phyloP scores from a whole-genome alignment of 805 yeast species.

The Kazachstania martiniae region DNA sequence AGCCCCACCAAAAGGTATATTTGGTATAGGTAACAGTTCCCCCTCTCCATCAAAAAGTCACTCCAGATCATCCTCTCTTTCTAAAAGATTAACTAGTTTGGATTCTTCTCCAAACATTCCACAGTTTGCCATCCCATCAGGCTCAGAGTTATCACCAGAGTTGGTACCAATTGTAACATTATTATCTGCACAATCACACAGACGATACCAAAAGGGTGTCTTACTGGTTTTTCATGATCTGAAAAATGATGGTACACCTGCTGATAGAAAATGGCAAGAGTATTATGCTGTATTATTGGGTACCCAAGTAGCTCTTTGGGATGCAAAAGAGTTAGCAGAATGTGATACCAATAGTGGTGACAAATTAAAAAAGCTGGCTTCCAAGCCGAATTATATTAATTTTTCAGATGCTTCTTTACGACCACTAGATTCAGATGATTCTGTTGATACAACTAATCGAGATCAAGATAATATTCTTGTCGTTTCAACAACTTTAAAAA shows the following conservation, averaged over 20 bases:
- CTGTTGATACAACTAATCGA: slow-evolving; percentile 33
- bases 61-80: slow-evolving; percentile 3
- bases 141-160: slow-evolving; percentile 29
- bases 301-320: slow-evolving; percentile 87
- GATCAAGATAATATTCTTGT: slow-evolving; percentile 80
- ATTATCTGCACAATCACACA: slow-evolving; percentile 60
- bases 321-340: slow-evolving; percentile 49
- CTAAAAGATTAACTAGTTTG: slow-evolving; percentile 3
- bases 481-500: slow-evolving; percentile 86
- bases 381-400: slow-evolving; percentile 79
- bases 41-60: slow-evolving; percentile 2
- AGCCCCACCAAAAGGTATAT: slow-evolving; percentile 18
- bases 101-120: slow-evolving; percentile 7
- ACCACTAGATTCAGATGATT: slow-evolving; percentile 58
- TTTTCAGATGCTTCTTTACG: slow-evolving; percentile 82
- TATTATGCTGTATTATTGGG: slow-evolving; percentile 88
- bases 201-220: slow-evolving; percentile 66
- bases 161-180: slow-evolving; percentile 60
- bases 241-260: slow-evolving; percentile 78
- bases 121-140: slow-evolving; percentile 1
- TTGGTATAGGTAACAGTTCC: slow-evolving; percentile 5
- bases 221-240: slow-evolving; percentile 64
- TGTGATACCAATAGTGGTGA: slow-evolving; percentile 32
- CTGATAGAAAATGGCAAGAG: slow-evolving; percentile 78
- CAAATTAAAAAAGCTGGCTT: slow-evolving; percentile 37